phyloP scores from a whole-genome alignment of 2,329 filamentous ascomycete genomes.

The Phyllosticta ampelicida region DNA sequence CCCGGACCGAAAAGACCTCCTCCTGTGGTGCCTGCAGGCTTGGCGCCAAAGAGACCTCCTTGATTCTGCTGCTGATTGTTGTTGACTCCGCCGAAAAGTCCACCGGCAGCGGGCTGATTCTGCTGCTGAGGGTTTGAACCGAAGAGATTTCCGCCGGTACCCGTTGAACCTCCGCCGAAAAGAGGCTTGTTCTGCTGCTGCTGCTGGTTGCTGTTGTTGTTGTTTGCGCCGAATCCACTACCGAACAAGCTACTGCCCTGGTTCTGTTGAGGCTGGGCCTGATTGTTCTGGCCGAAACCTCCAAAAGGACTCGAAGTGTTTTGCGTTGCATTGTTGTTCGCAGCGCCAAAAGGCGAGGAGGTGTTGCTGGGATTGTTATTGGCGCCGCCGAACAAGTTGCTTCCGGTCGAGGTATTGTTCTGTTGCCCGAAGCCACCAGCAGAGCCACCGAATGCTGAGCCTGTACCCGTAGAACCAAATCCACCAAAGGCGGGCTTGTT shows the following conservation, averaged over 20 bases:
- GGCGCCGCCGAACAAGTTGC: constrained; percentile 20
- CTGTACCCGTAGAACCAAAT: constrained; percentile 13
- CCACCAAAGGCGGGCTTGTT: constrained; percentile 16
- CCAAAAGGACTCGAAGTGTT: constrained; percentile 19
- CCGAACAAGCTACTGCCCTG: constrained; percentile 33
- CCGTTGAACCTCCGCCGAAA: constrained; percentile 29
- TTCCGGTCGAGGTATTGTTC: constrained; percentile 17
- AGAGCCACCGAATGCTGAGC: constrained; percentile 15
- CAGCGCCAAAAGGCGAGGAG: constrained; percentile 6
- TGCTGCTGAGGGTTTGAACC: constrained; percentile 30
- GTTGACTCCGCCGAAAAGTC: constrained; percentile 30
- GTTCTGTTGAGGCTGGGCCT: constrained; percentile 21
- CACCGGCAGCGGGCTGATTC: constrained; percentile 16
- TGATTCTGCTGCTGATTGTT: constrained; percentile 18
- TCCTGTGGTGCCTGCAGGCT: constrained; percentile 17
- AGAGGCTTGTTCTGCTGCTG: constrained; percentile 31
- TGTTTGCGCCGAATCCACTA: constrained; percentile 26
- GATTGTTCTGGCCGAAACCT: constrained; percentile 13
- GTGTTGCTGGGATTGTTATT: background rate
- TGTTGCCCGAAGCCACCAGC: constrained; percentile 23
- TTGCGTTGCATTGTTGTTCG: constrained; percentile 12
- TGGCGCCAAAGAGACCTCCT: constrained; percentile 32
- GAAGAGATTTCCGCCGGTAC: constrained; percentile 37
- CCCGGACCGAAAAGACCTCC: constrained; percentile 24
- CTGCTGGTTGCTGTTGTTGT: too few relatives aligned